Evolutionary conservation across 2,329 filamentous ascomycete species (phyloP).

Genomic region (Colletotrichum lupini): DNA sequence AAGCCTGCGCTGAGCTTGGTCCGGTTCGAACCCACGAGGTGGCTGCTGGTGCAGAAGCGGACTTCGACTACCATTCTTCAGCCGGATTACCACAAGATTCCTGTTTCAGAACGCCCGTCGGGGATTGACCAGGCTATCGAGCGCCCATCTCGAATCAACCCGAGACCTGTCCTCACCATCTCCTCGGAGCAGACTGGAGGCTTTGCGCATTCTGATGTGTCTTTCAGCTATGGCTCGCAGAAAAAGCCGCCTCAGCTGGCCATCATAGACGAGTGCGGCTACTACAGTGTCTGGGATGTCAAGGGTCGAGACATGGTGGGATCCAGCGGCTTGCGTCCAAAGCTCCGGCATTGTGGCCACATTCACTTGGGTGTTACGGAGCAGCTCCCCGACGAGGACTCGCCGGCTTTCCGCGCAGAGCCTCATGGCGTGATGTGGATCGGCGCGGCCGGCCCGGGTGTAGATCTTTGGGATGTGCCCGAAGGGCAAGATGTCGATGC

Average conservation of each 20-base stretch:
- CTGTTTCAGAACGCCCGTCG: constrained; percentile 41
- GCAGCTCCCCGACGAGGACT: constrained; percentile 43
- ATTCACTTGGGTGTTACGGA: constrained; percentile 52
- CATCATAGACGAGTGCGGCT: constrained; percentile 72
- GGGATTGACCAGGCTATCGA: constrained; percentile 37
- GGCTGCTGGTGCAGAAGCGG: constrained; percentile 65
- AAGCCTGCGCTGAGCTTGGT: constrained; percentile 57
- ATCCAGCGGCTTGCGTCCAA: constrained; percentile 47
- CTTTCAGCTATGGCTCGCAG: constrained; percentile 67
- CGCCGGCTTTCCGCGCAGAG: constrained; percentile 43
- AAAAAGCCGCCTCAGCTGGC: constrained; percentile 69
- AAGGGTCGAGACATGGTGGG: constrained; percentile 48
- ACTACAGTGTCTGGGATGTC: constrained; percentile 77
- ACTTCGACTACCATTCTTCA: constrained; percentile 63
- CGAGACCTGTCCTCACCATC: constrained; percentile 67
- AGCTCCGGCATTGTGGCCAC: constrained; percentile 54
- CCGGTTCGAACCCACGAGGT: constrained; percentile 53
- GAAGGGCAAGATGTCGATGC: constrained; percentile 23
- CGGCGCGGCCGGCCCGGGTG: constrained; percentile 41
- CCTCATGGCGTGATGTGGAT: constrained; percentile 58
- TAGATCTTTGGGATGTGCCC: constrained; percentile 40
- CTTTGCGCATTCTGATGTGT: constrained; percentile 68
- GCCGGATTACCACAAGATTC: constrained; percentile 58
- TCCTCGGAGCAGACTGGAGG: constrained; percentile 63
- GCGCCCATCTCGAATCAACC: constrained; percentile 62